Percentiles rank a stretch among this genome's conserved stretches.
Conservation (phyloP, 1,284 basidiomycete species). For the Limonomyces culmigenus region DNA sequence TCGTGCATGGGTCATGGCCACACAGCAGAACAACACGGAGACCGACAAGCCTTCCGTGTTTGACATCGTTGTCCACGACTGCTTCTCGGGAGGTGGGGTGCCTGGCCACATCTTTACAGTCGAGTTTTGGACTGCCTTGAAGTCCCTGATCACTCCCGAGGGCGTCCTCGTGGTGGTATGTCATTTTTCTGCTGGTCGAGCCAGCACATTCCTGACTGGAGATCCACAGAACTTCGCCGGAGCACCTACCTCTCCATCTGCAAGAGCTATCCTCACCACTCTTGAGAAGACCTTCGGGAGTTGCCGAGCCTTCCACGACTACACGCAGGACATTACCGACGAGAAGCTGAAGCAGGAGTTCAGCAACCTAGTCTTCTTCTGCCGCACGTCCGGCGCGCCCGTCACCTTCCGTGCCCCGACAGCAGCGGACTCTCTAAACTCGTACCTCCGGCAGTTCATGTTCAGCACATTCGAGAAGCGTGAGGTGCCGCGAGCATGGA, state of each 20-base stretch:
- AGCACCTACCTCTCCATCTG: constrained; percentile 38
- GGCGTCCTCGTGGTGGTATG: constrained; percentile 70
- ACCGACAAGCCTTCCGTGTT: constrained; percentile 23
- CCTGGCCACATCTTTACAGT: constrained; percentile 68
- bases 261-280: constrained; percentile 53
- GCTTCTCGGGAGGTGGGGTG: constrained; percentile 79
- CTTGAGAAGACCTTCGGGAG: constrained; percentile 46
- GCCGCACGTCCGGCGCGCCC: constrained; percentile 38
- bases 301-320: constrained; percentile 74
- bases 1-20: constrained; percentile 36
- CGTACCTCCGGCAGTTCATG: constrained; percentile 41
- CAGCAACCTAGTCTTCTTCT: constrained; percentile 72
- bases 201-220: background rate
- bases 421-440: constrained; percentile 44
- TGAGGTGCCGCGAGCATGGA: constrained; percentile 27
- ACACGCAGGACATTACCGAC: constrained; percentile 22
- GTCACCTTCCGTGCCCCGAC: constrained; percentile 46
- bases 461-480: constrained; percentile 21
- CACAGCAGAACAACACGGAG: constrained; percentile 15
- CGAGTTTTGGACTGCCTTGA: constrained; percentile 68
- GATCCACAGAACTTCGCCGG: constrained; percentile 64
- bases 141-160: constrained; percentile 43
- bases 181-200: constrained; percentile 6
- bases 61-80: constrained; percentile 78
- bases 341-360: constrained; percentile 36